These are phyloP conservation scores for Gonapodya prolifera DNA, from an alignment of 192 early-diverging fungal genomes.

Conservation along the genomic window DNA sequence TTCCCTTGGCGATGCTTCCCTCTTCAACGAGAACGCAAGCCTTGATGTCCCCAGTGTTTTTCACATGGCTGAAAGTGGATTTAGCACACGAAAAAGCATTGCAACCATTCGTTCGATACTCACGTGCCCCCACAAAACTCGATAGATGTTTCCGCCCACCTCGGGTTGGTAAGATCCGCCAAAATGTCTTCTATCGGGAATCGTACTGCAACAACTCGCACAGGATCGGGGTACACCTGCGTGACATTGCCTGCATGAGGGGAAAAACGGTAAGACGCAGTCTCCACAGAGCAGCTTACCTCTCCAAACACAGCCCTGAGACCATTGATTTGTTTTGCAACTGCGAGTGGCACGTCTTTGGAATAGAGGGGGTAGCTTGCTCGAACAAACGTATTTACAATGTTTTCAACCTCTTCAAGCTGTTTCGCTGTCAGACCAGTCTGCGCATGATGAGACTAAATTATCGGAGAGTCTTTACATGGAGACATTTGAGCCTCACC, in stretches of 20 bases:
- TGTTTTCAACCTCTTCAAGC: slow-evolving; percentile 57
- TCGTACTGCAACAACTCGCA: slow-evolving; percentile 90
- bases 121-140: slow-evolving; percentile 97
- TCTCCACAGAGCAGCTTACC: slow-evolving; percentile 11
- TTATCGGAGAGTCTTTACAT: slow-evolving; percentile 14
- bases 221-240: slow-evolving; percentile 85
- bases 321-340: slow-evolving; percentile 76
- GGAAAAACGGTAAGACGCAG: neutral
- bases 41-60: slow-evolving; percentile 80
- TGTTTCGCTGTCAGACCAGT: slow-evolving; percentile 49
- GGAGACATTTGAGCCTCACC: slow-evolving; percentile 18
- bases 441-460: slow-evolving; percentile 18
- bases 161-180: slow-evolving; percentile 56
- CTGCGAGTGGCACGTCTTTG: slow-evolving; percentile 68
- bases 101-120: slow-evolving; percentile 9
- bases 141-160: slow-evolving; percentile 74
- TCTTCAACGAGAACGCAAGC: slow-evolving; percentile 79
- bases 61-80: slow-evolving; percentile 51
- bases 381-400: slow-evolving; percentile 64
- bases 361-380: slow-evolving; percentile 64
- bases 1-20: slow-evolving; percentile 85
- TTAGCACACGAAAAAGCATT: neutral
- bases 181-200: slow-evolving; percentile 77
- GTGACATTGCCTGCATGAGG: neutral
- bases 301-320: slow-evolving; percentile 97